Conservation (phyloP, 2,329 filamentous ascomycete genomes). For the Cercospora zeina region DNA sequence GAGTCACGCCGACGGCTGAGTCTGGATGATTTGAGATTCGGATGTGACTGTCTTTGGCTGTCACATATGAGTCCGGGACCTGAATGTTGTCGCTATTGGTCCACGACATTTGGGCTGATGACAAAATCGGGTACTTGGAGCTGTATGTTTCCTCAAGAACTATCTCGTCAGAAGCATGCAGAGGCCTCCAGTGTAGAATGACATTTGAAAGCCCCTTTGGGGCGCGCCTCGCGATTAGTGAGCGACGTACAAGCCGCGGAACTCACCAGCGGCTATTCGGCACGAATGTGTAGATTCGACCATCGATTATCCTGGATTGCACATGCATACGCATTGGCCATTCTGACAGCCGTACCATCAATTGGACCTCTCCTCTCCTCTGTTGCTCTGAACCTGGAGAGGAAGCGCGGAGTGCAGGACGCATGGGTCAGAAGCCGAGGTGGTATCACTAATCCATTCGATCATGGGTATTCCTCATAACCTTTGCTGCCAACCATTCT, state of each 20-base stretch:
- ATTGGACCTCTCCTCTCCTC: background rate
- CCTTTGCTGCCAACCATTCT: background rate
- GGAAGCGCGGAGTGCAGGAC: background rate
- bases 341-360: background rate
- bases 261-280: background rate
- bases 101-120: background rate
- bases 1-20: background rate
- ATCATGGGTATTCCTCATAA: background rate
- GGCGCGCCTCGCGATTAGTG: background rate
- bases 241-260: background rate
- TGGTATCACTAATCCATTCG: background rate
- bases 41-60: background rate
- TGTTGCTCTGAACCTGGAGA: background rate
- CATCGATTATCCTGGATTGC: background rate
- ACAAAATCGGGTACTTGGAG: background rate
- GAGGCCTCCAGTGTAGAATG: background rate
- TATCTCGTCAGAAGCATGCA: background rate
- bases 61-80: background rate
- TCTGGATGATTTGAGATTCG: background rate
- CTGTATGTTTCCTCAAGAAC: too few relatives aligned
- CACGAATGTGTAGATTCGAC: background rate
- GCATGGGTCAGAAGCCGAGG: background rate
- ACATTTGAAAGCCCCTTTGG: background rate
- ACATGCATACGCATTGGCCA: background rate
- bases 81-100: background rate